Base-by-base conservation (phyloP, 2,329 filamentous ascomycete species). In the Tolypocladium nubicola region DNA sequence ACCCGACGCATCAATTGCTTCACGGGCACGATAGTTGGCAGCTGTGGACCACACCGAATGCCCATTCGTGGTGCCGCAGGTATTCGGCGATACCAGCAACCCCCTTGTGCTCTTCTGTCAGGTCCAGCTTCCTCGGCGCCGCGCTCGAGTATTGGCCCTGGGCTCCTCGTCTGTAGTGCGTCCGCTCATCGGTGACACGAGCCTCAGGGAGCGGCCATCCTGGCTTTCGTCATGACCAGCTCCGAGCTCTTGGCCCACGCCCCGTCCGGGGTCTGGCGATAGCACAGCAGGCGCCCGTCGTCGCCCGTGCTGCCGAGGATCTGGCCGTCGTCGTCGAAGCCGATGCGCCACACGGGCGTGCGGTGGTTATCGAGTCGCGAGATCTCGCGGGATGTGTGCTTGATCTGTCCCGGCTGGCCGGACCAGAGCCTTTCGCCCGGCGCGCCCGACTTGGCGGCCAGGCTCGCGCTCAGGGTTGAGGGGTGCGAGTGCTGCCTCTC, bases 291-390 rank as follows among this genome's bases (percentile, higher is more conserved):
- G 67, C 78, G 82, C 13, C 87, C 89, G 68, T 92, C 88, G 61
- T 93, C 89, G 3, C 88, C 88, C 1, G 88, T 88, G 45, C 85
- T 88, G 1, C 88, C 84, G 9, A 93, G 74, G 14, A 92, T 79
- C 69, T 90, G 87, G 5, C 87, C 87, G 74, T 84, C 78, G 56
- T 81, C 79, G 63, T 85, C 83, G 63, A 91, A 93, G 1, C 81
- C 81, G 2, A 92, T 84, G 26, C 87, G 77, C 88, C 88, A 93
- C 1, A 90, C 86, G 1, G 87, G 87, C 21, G 83, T 85, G 54
- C 83, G 80, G 66, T 89, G 84, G 55, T 79, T 82, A 54, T 85
- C 83, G 10, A 92, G 78, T 65, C 80, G 82, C 10, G 86, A 86
- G 1, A 88, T 78, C 63, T 89, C 81, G 61, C 78, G 80, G 23